A percentile compares a stretch with the other conserved stretches of the same genome.
phyloP scores from a whole-genome alignment of 495 filamentous ascomycete species.

The Parathielavia hyrcaniae region DNA sequence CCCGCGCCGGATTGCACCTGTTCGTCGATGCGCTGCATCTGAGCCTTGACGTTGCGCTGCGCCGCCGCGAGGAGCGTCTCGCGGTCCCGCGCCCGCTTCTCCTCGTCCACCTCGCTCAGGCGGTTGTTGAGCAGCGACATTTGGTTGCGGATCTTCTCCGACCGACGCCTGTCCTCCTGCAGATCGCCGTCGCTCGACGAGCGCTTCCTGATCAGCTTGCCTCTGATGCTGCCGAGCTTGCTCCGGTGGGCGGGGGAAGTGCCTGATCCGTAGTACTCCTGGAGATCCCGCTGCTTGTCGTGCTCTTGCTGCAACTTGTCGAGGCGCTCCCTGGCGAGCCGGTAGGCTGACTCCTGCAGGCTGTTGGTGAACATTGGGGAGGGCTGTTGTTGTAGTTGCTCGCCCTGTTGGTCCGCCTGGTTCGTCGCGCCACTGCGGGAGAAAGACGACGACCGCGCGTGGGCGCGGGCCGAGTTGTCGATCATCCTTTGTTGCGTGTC shows the following conservation, averaged over 20 bases:
- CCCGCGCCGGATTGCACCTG: conserved; percentile 70
- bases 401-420: background rate
- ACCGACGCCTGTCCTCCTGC: conserved; percentile 57
- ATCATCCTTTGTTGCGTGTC: conserved; percentile 53
- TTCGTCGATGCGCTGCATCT: conserved; percentile 72
- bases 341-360: conserved; percentile 78
- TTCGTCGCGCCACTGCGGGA: conserved; percentile 14
- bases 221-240: conserved; percentile 50
- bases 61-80: conserved; percentile 69
- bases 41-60: conserved; percentile 73
- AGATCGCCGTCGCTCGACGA: conserved; percentile 62
- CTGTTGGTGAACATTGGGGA: conserved; percentile 45
- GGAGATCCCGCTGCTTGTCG: conserved; percentile 49
- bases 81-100: conserved; percentile 68
- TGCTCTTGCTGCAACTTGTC: conserved; percentile 71
- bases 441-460: conserved; percentile 27
- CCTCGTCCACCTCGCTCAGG: conserved; percentile 61
- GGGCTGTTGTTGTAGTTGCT: background rate
- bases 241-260: conserved; percentile 31
- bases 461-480: conserved; percentile 42
- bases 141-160: conserved; percentile 67
- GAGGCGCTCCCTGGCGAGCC: conserved; percentile 73
- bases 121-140: conserved; percentile 69
- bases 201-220: conserved; percentile 55
- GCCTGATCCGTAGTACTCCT: conserved; percentile 61